Percentiles rank a stretch among this genome's conserved stretches.
Conservation (phyloP, 371 early-diverging fungal genomes). For the Apophysomyces sp. region DNA sequence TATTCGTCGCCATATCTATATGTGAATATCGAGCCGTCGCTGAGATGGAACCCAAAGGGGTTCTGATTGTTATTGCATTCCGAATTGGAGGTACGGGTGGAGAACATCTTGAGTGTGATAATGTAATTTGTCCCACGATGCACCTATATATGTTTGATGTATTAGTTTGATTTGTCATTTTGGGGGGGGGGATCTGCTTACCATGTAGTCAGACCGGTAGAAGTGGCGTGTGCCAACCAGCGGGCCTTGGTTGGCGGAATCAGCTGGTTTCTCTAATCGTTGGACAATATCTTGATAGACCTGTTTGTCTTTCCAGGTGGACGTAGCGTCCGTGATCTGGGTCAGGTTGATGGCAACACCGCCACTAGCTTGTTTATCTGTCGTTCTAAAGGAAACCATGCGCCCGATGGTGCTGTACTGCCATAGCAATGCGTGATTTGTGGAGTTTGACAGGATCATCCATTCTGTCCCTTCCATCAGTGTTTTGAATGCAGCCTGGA, state of each 20-base stretch:
- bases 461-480: constrained; percentile 31
- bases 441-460: constrained; percentile 19
- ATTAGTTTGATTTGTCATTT: background rate
- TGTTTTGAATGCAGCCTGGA: constrained; percentile 14
- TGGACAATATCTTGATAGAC: background rate
- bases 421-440: constrained; percentile 14
- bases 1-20: constrained; percentile 30
- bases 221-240: constrained; percentile 31
- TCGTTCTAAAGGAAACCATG: constrained; percentile 28
- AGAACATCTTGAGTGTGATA: constrained; percentile 29
- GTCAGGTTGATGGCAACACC: constrained; percentile 25
- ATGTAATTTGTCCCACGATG: constrained; percentile 8
- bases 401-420: constrained; percentile 35
- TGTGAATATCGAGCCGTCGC: constrained; percentile 27
- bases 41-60: constrained; percentile 29
- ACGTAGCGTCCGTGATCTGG: background rate
- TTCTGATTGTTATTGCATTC: constrained; percentile 34
- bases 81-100: constrained; percentile 23
- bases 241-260: constrained; percentile 29
- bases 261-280: background rate
- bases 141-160: background rate
- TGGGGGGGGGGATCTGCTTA: background rate
- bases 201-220: constrained; percentile 35
- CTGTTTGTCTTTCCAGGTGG: background rate
- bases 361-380: constrained; percentile 20